Conservation (phyloP, 169 alveolate genomes). For the Plasmodium gaboni region DNA sequence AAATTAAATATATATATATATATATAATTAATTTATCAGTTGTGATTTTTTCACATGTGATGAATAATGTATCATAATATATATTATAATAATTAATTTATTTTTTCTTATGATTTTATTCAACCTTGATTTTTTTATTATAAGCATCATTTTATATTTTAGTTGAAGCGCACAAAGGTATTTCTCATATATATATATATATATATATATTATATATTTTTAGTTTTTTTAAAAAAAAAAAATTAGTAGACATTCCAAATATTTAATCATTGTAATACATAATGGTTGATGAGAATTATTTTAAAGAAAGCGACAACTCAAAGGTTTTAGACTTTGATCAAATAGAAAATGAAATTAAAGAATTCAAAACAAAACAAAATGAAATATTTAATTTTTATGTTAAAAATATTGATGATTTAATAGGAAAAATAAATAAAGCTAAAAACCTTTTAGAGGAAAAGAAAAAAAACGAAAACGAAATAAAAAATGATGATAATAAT, state of each 20-base stretch:
- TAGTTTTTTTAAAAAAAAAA: neutral
- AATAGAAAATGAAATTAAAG: conserved; percentile 45
- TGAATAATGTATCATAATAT: too few relatives aligned
- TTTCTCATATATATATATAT: neutral
- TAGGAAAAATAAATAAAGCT: conserved; percentile 54
- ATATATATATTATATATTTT: neutral
- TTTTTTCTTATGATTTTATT: too few relatives aligned
- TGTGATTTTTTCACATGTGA: too few relatives aligned
- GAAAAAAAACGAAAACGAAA: conserved; percentile 1
- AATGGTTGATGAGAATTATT: conserved; percentile 37
- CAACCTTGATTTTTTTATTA: too few relatives aligned
- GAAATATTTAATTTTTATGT: conserved; percentile 49
- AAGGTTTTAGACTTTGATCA: conserved; percentile 31
- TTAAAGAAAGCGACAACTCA: conserved; percentile 1
- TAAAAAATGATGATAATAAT: neutral
- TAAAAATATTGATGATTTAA: conserved; percentile 30
- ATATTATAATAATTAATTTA: too few relatives aligned
- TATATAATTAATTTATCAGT: too few relatives aligned
- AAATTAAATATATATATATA: too few relatives aligned
- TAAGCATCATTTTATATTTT: too few relatives aligned
- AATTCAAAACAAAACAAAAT: conserved; percentile 51
- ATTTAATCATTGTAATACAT: neutral
- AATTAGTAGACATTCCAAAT: too few relatives aligned
- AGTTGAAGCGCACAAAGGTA: too few relatives aligned
- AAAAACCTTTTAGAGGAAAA: conserved; percentile 53